Evolutionary conservation across 225 moss, liverwort and hornwort species (phyloP).

Genomic region (Thuidium tamariscinum): DNA sequence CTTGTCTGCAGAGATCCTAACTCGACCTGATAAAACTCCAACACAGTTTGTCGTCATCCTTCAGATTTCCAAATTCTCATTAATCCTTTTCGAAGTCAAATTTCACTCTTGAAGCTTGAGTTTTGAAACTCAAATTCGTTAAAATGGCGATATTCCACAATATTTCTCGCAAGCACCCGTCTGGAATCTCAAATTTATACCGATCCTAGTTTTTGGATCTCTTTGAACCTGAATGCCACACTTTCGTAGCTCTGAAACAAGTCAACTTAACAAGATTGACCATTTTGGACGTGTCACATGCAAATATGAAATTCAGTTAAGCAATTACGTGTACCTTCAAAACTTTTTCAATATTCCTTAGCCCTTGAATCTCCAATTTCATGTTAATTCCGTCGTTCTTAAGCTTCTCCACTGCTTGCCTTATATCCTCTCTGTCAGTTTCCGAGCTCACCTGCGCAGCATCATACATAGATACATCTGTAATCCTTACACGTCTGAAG

Average conservation of each 20-base stretch:
- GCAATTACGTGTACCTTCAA: conserved; percentile 16
- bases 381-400: conserved; percentile 62
- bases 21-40: conserved; percentile 27
- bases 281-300: neutral
- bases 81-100: neutral
- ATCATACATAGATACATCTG: neutral
- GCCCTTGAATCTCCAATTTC: conserved; percentile 70
- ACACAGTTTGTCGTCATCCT: neutral
- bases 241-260: neutral
- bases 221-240: neutral
- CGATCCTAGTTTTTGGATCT: neutral
- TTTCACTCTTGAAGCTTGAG: neutral
- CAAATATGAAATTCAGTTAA: neutral
- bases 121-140: neutral
- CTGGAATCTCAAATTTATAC: neutral
- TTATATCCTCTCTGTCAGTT: conserved; percentile 51
- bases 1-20: conserved; percentile 48
- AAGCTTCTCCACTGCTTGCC: conserved; percentile 62
- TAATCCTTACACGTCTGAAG: neutral
- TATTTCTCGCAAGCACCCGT: neutral
- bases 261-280: neutral
- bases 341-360: conserved; percentile 62
- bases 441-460: conserved; percentile 32
- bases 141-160: neutral
- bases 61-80: neutral